These are phyloP conservation scores for Hirschfeldia incana DNA, from an alignment of 345 rosid genomes.

Conservation along the genomic window DNA sequence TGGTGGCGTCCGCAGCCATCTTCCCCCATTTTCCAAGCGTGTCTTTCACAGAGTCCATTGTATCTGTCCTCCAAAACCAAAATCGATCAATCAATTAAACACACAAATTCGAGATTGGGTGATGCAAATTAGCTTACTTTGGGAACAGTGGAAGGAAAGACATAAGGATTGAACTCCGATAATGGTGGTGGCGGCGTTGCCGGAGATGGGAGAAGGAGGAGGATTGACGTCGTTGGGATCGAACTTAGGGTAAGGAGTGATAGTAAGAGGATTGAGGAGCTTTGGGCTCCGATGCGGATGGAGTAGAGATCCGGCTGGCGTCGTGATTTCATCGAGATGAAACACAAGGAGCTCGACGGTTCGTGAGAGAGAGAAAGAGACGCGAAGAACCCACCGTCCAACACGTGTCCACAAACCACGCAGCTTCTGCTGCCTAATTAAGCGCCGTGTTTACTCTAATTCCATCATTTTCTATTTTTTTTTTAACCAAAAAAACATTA, in stretches of 20 bases:
- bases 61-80: slow-evolving; percentile 47
- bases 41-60: slow-evolving; percentile 77
- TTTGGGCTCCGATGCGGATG: slow-evolving; percentile 23
- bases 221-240: slow-evolving; percentile 77
- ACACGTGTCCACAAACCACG: too few species aligned
- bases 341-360: too few species aligned
- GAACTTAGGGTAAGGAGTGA: slow-evolving; percentile 83
- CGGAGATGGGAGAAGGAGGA: slow-evolving; percentile 58
- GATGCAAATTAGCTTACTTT: slow-evolving; percentile 46
- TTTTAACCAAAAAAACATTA: too few species aligned
- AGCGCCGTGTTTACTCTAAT: too few species aligned
- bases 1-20: slow-evolving; percentile 85
- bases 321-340: background rate
- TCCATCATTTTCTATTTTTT: too few species aligned
- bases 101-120: background rate
- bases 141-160: slow-evolving; percentile 54
- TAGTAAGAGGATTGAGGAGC: slow-evolving; percentile 62
- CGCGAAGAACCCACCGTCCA: too few species aligned
- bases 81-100: slow-evolving; percentile 19
- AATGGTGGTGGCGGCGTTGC: slow-evolving; percentile 52
- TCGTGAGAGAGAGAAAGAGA: too few species aligned
- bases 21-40: slow-evolving; percentile 84
- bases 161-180: slow-evolving; percentile 85
- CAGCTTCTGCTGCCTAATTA: too few species aligned
- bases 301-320: slow-evolving; percentile 21